Conservation (phyloP, 1,284 basidiomycete genomes). For the Meira nashicola region DNA sequence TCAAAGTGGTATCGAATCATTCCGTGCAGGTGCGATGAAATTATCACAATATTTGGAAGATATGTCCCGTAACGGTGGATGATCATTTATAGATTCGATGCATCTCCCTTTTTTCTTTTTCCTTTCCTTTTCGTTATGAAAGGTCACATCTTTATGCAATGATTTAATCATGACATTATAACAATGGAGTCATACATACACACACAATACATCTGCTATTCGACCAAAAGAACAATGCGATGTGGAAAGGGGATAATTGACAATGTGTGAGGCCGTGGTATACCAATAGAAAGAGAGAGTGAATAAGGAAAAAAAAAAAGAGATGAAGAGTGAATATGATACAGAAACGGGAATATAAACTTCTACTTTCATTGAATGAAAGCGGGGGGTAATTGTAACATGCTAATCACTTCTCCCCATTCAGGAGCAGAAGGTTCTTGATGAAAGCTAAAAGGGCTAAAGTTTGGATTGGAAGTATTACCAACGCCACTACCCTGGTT, state of each 20-base stretch:
- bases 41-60: slow-evolving; percentile 50
- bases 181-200: no score
- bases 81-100: slow-evolving; percentile 2
- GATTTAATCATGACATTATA: no score
- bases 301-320: background rate
- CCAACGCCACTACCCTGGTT: background rate
- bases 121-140: no score
- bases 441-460: slow-evolving; percentile 31
- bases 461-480: slow-evolving; percentile 13
- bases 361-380: slow-evolving; percentile 14
- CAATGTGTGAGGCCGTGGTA: no score
- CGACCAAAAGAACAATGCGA: no score
- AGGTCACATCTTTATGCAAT: no score
- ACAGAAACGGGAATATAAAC: background rate
- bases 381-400: slow-evolving; percentile 34
- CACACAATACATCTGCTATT: no score
- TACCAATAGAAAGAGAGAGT: background rate
- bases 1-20: slow-evolving; percentile 49
- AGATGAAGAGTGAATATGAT: background rate
- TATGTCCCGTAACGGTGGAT: slow-evolving; percentile 48
- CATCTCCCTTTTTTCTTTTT: background rate
- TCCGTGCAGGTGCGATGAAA: slow-evolving; percentile 49
- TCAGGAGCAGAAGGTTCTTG: slow-evolving; percentile 18
- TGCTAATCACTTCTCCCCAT: slow-evolving; percentile 35
- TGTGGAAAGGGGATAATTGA: no score